A percentile compares a stretch with the other conserved stretches of the same genome.
phyloP scores from a whole-genome alignment of 1,284 basidiomycete species.

The Amylostereum areolatum region DNA sequence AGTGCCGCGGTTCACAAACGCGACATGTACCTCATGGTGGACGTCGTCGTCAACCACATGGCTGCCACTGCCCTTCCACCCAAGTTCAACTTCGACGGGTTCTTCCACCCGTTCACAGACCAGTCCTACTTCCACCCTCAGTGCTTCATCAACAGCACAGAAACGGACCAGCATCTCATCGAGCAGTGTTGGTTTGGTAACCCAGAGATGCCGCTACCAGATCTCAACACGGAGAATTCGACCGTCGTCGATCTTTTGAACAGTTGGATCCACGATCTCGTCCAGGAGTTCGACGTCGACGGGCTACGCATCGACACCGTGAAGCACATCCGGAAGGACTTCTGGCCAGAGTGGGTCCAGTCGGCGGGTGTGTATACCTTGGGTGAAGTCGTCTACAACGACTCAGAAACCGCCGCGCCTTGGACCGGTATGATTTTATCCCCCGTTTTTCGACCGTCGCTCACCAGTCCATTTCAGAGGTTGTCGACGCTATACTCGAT shows the following conservation, averaged over 20 bases:
- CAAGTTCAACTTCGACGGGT: conserved; percentile 28
- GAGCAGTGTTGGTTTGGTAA: conserved; percentile 81
- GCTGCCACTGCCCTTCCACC: conserved; percentile 53
- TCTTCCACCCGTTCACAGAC: conserved; percentile 4
- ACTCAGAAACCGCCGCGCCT: conserved; percentile 40
- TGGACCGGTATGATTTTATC: conserved; percentile 2
- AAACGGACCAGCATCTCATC: conserved; percentile 49
- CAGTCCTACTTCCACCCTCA: conserved; percentile 59
- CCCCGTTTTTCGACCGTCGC: neutral
- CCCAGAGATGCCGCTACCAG: conserved; percentile 59
- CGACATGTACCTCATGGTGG: conserved; percentile 78
- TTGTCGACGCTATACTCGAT: conserved; percentile 45
- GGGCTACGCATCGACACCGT: conserved; percentile 72
- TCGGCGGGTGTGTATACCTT: conserved; percentile 81
- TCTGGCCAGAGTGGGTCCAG: conserved; percentile 67
- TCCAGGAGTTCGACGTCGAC: conserved; percentile 61
- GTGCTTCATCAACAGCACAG: conserved; percentile 53
- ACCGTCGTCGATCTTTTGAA: conserved; percentile 53
- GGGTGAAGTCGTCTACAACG: conserved; percentile 69
- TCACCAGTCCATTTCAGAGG: conserved; percentile 20
- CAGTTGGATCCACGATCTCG: conserved; percentile 58
- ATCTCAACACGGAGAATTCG: conserved; percentile 66
- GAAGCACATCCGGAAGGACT: conserved; percentile 61
- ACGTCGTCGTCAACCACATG: conserved; percentile 74
- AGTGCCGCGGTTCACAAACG: conserved; percentile 62